Conservation (phyloP, 441 rosid genomes). For the Viola pubescens region DNA sequence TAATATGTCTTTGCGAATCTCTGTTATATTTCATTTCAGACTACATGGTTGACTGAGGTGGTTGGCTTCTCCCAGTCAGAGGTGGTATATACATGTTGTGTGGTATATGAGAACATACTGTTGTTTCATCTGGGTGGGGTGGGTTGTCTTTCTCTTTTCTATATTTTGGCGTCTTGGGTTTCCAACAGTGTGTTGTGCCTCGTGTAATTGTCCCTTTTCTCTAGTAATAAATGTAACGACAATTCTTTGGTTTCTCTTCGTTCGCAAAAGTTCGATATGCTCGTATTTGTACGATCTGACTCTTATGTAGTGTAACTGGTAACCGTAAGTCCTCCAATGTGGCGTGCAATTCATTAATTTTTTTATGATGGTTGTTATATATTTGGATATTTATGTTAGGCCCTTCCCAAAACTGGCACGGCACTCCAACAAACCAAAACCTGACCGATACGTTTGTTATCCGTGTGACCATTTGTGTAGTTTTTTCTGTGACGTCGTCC, state of each 20-base stretch:
- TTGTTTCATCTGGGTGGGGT: constrained; percentile 12
- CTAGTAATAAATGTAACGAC: constrained; percentile 6
- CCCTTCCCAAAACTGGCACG: too few relatives aligned
- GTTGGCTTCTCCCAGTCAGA: constrained; percentile 12
- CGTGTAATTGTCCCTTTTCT: constrained; percentile 7
- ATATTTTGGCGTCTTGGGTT: constrained; percentile 18
- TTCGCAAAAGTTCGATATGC: too few relatives aligned
- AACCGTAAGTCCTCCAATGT: too few relatives aligned
- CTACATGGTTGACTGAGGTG: constrained; percentile 12
- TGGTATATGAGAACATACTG: constrained; percentile 5
- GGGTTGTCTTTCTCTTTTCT: background rate
- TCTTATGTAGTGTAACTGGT: too few relatives aligned
- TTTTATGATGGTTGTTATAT: too few relatives aligned
- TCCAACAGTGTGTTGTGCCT: constrained; percentile 10
- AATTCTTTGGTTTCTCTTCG: constrained; percentile 7
- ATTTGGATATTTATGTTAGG: too few relatives aligned
- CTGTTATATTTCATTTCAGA: constrained; percentile 13
- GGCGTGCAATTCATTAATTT: too few relatives aligned
- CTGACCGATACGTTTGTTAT: too few relatives aligned
- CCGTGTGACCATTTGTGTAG: too few relatives aligned
- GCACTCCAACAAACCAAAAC: too few relatives aligned
- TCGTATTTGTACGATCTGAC: too few relatives aligned
- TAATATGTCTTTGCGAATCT: constrained; percentile 6
- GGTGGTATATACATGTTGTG: constrained; percentile 18
- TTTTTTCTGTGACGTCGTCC: too few relatives aligned